Conservation (phyloP, 371 early-diverging fungal genomes). For the Apophysomyces trapeziformis region DNA sequence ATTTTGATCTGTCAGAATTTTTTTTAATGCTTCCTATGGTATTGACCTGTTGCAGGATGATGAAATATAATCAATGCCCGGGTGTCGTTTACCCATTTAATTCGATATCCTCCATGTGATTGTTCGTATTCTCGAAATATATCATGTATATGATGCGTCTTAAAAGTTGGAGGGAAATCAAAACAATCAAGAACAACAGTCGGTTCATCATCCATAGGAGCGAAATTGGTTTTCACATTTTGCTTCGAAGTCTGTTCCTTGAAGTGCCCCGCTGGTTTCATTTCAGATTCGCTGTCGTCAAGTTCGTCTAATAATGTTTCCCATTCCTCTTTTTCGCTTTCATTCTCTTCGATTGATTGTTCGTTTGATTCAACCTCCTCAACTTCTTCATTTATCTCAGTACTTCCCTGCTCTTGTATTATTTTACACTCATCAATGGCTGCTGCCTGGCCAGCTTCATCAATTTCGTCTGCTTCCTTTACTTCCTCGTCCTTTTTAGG, state of each 20-base stretch:
- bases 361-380: not conserved
- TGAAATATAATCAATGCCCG: conserved; percentile 74
- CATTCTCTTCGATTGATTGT: not conserved
- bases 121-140: conserved; percentile 58
- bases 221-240: not conserved
- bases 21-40: conserved; percentile 5
- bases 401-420: not conserved
- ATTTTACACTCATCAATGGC: not conserved
- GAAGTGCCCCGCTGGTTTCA: no score
- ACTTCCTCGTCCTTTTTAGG: conserved; percentile 14
- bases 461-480: not conserved
- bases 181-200: conserved; percentile 48
- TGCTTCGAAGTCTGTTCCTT: not conserved
- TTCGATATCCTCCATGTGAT: conserved; percentile 69
- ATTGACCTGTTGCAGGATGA: conserved; percentile 67
- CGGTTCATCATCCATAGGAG: conserved; percentile 17
- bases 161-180: conserved; percentile 55
- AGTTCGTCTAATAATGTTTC: not conserved
- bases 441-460: not conserved
- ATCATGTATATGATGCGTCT: conserved; percentile 57
- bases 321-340: conserved; percentile 7
- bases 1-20: not conserved
- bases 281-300: not conserved
- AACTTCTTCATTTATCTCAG: not conserved
- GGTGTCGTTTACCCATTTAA: conserved; percentile 77